Percentiles rank a stretch among this genome's conserved stretches.
These are phyloP conservation scores for Solanum ossicruentum DNA, from an alignment of 257 asterid genomes.

Conservation along the genomic window DNA sequence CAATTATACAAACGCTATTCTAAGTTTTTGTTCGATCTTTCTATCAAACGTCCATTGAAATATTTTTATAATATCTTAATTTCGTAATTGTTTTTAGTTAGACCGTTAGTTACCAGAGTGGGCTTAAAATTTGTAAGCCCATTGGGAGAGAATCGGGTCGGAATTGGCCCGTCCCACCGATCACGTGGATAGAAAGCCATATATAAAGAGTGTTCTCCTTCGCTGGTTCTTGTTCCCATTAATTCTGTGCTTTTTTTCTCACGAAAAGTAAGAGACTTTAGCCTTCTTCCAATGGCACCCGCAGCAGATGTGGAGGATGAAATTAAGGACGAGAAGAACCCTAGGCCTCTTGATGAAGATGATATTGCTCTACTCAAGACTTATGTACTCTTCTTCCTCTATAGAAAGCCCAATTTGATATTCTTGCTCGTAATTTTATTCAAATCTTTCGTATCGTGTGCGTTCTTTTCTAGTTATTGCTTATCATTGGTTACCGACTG, in stretches of 20 bases:
- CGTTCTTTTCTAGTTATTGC: neutral
- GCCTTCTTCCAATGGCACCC: slow-evolving; percentile 4
- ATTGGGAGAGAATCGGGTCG: neutral
- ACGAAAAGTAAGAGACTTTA: neutral
- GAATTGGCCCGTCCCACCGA: neutral
- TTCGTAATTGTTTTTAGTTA: neutral
- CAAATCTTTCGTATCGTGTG: neutral
- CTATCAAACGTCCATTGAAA: neutral
- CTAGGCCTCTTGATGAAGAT: slow-evolving; percentile 79
- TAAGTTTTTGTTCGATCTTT: neutral
- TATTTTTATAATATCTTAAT: no score
- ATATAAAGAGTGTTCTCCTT: neutral
- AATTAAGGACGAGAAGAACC: slow-evolving; percentile 89
- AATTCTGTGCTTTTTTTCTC: neutral
- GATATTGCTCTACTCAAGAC: slow-evolving; percentile 90
- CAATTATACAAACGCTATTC: neutral
- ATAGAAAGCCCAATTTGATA: slow-evolving; percentile 10
- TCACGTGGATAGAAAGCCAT: neutral
- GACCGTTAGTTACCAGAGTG: neutral
- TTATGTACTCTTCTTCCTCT: slow-evolving; percentile 22
- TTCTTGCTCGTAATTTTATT: neutral
- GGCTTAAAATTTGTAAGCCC: neutral
- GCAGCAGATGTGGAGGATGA: slow-evolving; percentile 49
- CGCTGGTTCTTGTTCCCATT: neutral
- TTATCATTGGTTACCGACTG: neutral